Evolutionary conservation across 1,139 yeast genomes (phyloP), one percentile per base, ranked within the genome.

Genomic region (Starmera stellimalicola): DNA sequence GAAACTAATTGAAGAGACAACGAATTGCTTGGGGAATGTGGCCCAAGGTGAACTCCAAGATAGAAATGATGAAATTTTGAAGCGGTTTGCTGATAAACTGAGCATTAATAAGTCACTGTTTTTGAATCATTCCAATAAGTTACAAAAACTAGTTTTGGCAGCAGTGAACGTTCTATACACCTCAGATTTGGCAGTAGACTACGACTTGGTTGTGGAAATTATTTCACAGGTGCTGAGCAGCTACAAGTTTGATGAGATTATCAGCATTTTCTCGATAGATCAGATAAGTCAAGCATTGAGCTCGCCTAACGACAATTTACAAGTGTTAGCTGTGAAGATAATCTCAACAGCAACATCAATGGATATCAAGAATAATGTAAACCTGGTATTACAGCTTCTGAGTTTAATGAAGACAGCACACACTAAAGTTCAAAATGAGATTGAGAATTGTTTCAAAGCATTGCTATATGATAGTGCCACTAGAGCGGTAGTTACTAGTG

Each of bases 341-440:
- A 37, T 58, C 11, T 37, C 49, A 5, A 47, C 40, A 20, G 58
- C 64, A 0, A 39, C 47, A 18, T 64, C 64, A 3, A 48, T 50
- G 25, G 62, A 57, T 18, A 37, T 54, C 12, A 38, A 58, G 15
- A 51, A 62, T 2, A 43, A 51, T 17, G 48, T 57, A 2, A 47
- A 39, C 19, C 33, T 59, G 3, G 31, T 57, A 7, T 58, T 54
- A 19, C 39, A 42, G 1, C 26, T 51, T 7, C 22, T 59, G 15
- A 37, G 37, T 3, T 29, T 51, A 2, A 41, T 52, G 20, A 48
- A 54, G 16, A 37, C 45, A 22, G 33, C 55, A 0, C 41, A 47
- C 5, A 39, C 56, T 9, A 39, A 37, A 7, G 36, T 58, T 2
- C 45, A 57, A 6, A 53, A 44, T 37, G 52, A 48, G 18, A 48